Conservation (phyloP, 2,329 filamentous ascomycete species). For the Zymoseptoria tritici region DNA sequence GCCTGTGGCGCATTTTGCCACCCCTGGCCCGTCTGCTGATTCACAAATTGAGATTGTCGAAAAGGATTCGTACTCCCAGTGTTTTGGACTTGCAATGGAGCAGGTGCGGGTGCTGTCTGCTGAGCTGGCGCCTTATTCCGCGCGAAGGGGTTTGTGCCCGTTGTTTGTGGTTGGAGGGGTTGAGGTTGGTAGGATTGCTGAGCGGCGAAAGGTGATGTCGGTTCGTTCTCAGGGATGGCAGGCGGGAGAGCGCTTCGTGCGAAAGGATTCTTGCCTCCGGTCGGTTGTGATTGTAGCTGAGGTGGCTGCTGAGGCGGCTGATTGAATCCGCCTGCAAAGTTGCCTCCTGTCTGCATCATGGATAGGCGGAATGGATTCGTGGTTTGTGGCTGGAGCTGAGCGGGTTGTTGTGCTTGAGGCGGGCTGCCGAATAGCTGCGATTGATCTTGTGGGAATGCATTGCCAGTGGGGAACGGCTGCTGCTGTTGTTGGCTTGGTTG, state of each 20-base stretch:
- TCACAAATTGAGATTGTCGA: constrained; percentile 81
- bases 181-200: constrained; percentile 28
- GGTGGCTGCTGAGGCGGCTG: constrained; percentile 12
- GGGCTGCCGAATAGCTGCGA: constrained; percentile 19
- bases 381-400: constrained; percentile 42
- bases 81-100: constrained; percentile 60
- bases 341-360: constrained; percentile 53
- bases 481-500: constrained; percentile 49
- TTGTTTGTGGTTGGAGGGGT: constrained; percentile 51
- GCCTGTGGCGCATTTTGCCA: constrained; percentile 73
- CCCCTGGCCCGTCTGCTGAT: constrained; percentile 76
- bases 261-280: constrained; percentile 44
- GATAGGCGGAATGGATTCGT: constrained; percentile 95
- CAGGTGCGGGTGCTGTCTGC: constrained; percentile 32
- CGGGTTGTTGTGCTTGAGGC: constrained; percentile 29
- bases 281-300: constrained; percentile 5
- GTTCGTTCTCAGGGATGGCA: constrained; percentile 20
- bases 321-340: constrained; percentile 5
- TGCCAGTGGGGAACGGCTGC: constrained; percentile 28
- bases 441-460: constrained; percentile 13
- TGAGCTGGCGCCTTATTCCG: constrained; percentile 43
- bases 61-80: constrained; percentile 94
- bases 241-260: constrained; percentile 46
- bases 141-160: constrained; percentile 66
- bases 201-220: constrained; percentile 13